These are phyloP conservation scores for Aspergillus sparsus DNA, from an alignment of 495 filamentous ascomycete species.

Conservation along the genomic window DNA sequence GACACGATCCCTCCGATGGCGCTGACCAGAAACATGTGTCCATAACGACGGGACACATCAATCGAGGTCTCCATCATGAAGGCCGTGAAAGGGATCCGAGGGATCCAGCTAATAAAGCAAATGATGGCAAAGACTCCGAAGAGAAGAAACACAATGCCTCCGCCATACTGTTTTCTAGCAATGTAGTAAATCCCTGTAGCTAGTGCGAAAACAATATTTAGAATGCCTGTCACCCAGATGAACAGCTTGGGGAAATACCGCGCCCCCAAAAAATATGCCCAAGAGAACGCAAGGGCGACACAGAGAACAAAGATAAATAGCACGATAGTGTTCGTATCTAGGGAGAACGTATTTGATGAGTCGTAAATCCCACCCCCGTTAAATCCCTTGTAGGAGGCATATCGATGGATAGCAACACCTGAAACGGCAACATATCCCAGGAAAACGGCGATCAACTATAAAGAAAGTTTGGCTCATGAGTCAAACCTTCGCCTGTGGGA, in stretches of 20 bases:
- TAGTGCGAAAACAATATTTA: conserved; percentile 67
- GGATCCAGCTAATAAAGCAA: conserved; percentile 80
- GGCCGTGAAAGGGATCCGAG: conserved; percentile 83
- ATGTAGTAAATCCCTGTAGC: conserved; percentile 71
- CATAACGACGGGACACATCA: conserved; percentile 78
- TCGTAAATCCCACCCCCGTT: conserved; percentile 76
- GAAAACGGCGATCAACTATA: conserved; percentile 68
- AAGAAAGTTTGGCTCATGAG: conserved; percentile 38
- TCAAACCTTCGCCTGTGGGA: conserved; percentile 31
- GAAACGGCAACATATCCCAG: conserved; percentile 77
- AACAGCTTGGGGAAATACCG: conserved; percentile 85
- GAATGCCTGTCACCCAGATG: conserved; percentile 80
- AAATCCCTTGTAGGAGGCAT: conserved; percentile 64
- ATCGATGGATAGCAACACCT: conserved; percentile 74
- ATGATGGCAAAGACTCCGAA: conserved; percentile 80
- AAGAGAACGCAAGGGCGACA: conserved; percentile 72
- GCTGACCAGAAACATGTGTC: conserved; percentile 85
- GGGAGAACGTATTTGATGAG: conserved; percentile 58
- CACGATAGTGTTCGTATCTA: conserved; percentile 83
- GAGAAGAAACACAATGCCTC: conserved; percentile 81
- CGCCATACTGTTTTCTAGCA: conserved; percentile 67
- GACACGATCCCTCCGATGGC: conserved; percentile 74
- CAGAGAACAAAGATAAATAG: conserved; percentile 76
- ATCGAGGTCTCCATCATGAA: conserved; percentile 87
- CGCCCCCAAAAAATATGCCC: conserved; percentile 72